Base-by-base conservation (phyloP, 176 grass and related monocot genomes). In the Elymus sibiricus region DNA sequence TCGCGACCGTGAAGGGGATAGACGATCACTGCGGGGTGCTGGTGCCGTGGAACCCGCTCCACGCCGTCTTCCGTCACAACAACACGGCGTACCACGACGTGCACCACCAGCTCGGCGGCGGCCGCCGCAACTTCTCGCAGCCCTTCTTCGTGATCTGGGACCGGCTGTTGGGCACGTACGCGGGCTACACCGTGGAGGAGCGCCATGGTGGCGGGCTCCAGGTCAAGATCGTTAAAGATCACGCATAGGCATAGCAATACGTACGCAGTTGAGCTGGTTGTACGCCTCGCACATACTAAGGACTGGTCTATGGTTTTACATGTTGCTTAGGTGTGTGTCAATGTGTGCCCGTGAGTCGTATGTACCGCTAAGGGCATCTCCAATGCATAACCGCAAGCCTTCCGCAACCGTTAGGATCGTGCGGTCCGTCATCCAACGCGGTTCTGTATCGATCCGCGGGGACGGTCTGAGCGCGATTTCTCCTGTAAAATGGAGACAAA, bases 21-120 rank as follows among this genome's bases (percentile, higher is more conserved):
- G 92, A 94, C 84, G 87, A 94, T 73, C 89, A 94, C 84, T 94
- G 89, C 73, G 89, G 92, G 37, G 59, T 91, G 6, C 10, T 86
- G 29, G 29, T 73, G 22, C 87, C 92, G 2, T 94, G 92, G 89
- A 94, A 89, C 81, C 92, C 89, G 25, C 19, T 91, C 11, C 92
- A 91, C 38, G 46, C 83, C 19, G 29, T 53, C 37, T 91, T 94
- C 73, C 34, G 40, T 0, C 82, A 91, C 89, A 94, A 89, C 89
- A 94, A 89, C 82, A 64, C 89, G 34, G 84, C 72, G 29, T 94
- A 87, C 89, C 89, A 94, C 66, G 87, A 94, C 71, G 79, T 91
- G 65, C 92, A 94, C 76, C 92, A 94, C 89, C 89, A 87, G 78
- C 77, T 86, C 16, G 87, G 81, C 76, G 89, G 92, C 32, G 88